Conservation (phyloP, 441 rosid genomes). For the Gossypium davidsonii region DNA sequence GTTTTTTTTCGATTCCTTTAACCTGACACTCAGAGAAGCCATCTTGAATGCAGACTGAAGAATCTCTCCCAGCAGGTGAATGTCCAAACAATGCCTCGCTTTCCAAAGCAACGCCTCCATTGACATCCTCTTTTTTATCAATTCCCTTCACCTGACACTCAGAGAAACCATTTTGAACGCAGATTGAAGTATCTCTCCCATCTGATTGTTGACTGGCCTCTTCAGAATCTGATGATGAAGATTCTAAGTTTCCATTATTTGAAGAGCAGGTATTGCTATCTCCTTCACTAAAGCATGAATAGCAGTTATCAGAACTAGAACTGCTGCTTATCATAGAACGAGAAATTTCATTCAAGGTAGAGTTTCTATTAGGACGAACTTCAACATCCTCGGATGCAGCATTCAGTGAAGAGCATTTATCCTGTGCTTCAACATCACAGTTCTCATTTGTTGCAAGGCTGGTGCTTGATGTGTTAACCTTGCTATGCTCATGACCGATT, state of each 20-base stretch:
- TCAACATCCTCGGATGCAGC: constrained; percentile 26
- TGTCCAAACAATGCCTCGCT: constrained; percentile 26
- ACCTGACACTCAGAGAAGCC: constrained; percentile 33
- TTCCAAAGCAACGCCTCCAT: constrained; percentile 29
- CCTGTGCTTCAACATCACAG: constrained; percentile 22
- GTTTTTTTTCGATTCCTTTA: constrained; percentile 24
- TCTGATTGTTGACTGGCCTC: constrained; percentile 61
- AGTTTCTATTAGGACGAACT: constrained; percentile 23
- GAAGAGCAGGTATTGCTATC: constrained; percentile 54
- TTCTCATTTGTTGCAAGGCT: constrained; percentile 21
- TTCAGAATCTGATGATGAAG: constrained; percentile 77
- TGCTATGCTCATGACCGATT: constrained; percentile 24
- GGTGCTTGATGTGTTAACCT: constrained; percentile 19
- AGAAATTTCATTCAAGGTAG: constrained; percentile 23
- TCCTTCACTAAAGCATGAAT: constrained; percentile 65
- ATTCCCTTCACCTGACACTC: constrained; percentile 27
- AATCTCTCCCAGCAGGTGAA: constrained; percentile 43
- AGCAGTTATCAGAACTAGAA: constrained; percentile 60
- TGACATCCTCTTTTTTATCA: constrained; percentile 29
- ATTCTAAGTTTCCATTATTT: constrained; percentile 44
- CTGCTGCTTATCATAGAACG: constrained; percentile 30
- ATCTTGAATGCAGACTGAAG: constrained; percentile 31
- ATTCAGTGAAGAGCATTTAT: constrained; percentile 20
- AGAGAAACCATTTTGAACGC: constrained; percentile 35
- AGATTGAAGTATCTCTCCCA: constrained; percentile 42